phyloP scores from a whole-genome alignment of 768 basidiomycete genomes.

The Paxillus involutus region DNA sequence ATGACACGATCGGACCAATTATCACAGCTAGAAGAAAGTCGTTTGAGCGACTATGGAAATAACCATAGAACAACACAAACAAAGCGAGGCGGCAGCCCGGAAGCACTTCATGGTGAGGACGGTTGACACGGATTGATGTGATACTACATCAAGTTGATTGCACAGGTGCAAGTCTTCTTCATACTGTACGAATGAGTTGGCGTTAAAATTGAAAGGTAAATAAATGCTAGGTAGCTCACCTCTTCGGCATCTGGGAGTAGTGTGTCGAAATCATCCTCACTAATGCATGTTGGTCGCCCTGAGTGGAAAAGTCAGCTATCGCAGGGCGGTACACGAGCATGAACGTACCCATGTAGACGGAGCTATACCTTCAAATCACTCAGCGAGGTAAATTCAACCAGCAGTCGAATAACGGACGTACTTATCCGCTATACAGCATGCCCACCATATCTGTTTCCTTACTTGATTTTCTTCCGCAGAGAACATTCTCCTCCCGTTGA shows the following conservation, averaged over 20 bases:
- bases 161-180: conserved; percentile 62
- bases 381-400: conserved; percentile 1
- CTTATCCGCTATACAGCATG: conserved; percentile 71
- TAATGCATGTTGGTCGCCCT: conserved; percentile 70
- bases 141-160: conserved; percentile 35
- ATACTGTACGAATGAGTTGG: conserved; percentile 38
- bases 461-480: conserved; percentile 65
- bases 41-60: conserved; percentile 1
- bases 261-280: conserved; percentile 70
- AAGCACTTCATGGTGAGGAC: conserved; percentile 55
- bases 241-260: conserved; percentile 56
- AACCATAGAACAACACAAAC: conserved; percentile 37
- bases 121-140: conserved; percentile 38
- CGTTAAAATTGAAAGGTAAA: background rate
- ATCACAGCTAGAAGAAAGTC: conserved; percentile 53
- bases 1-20: conserved; percentile 62
- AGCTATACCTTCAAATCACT: conserved; percentile 52
- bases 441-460: conserved; percentile 80
- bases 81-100: conserved; percentile 54
- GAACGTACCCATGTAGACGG: conserved; percentile 67
- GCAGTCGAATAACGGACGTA: conserved; percentile 30
- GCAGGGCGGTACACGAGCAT: background rate
- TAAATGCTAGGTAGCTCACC: conserved; percentile 34
- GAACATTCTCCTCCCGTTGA: conserved; percentile 60
- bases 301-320: conserved; percentile 7